phyloP scores from a whole-genome alignment of 208 protist species.

The Acanthamoeba rhysodes region DNA sequence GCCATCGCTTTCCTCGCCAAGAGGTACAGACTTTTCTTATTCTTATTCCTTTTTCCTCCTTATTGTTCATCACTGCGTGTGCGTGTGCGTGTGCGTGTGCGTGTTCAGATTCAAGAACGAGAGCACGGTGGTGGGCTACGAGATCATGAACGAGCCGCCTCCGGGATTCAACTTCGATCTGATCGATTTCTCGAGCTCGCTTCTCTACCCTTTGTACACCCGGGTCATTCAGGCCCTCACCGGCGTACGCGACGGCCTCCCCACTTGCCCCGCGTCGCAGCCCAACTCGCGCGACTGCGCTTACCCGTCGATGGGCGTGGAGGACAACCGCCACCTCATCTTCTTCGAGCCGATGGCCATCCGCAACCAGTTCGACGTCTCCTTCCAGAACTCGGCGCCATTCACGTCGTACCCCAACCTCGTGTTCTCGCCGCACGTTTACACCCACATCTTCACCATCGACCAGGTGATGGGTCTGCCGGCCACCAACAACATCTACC shows the following conservation, averaged over 20 bases:
- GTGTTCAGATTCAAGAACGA: background rate
- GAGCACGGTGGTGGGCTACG: slow-evolving; percentile 17
- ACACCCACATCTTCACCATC: slow-evolving; percentile 42
- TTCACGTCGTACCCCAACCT: slow-evolving; percentile 24
- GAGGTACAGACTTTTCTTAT: background rate
- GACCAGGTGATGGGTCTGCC: slow-evolving; percentile 1
- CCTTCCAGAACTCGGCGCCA: background rate
- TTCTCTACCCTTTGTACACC: background rate
- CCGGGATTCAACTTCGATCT: background rate
- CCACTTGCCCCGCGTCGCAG: background rate
- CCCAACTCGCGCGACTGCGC: slow-evolving; percentile 7
- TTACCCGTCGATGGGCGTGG: slow-evolving; percentile 12
- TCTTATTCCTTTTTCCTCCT: background rate
- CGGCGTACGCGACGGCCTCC: background rate
- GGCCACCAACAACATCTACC: slow-evolving; percentile 9
- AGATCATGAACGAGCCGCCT: slow-evolving; percentile 34
- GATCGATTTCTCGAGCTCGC: background rate
- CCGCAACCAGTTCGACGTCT: slow-evolving; percentile 12
- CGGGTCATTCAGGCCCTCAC: slow-evolving; percentile 18
- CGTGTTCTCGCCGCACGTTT: slow-evolving; percentile 11
- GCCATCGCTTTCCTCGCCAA: background rate
- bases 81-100: too few relatives aligned
- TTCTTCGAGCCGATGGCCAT: slow-evolving; percentile 55
- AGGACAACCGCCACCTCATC: background rate
- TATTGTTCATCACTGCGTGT: too few relatives aligned